phyloP scores from a whole-genome alignment of 129 eudicot species.

The Flaveria brownii region DNA sequence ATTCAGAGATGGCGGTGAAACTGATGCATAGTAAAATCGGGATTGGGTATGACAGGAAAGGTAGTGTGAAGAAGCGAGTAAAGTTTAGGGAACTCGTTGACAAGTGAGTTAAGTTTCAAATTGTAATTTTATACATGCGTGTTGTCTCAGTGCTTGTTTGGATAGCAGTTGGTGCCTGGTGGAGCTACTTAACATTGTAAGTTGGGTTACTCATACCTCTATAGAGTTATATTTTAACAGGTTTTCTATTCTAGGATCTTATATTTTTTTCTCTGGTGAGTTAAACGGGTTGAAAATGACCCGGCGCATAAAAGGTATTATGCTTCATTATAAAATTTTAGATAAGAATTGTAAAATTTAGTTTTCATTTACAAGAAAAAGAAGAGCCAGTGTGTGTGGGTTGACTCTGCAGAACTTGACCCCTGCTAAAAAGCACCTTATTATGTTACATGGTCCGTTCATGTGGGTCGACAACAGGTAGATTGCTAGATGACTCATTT shows the following conservation, averaged over 20 bases:
- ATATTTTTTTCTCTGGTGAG: background rate
- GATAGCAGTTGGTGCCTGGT: background rate
- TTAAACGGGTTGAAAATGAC: background rate
- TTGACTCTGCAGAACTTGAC: no score
- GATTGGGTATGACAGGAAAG: conserved; percentile 82
- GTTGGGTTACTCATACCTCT: background rate
- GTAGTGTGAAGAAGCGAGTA: conserved; percentile 76
- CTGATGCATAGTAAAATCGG: conserved; percentile 95
- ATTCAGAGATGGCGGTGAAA: conserved; percentile 79
- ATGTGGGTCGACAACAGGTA: no score
- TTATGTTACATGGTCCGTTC: no score
- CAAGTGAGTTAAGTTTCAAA: conserved; percentile 33
- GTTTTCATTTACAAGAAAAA: no score
- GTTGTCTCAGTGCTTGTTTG: background rate
- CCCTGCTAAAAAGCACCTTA: no score
- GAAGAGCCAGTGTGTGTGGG: no score
- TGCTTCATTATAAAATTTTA: no score
- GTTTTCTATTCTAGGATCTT: background rate
- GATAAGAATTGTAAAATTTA: no score
- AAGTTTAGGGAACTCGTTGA: conserved; percentile 66
- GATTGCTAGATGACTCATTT: no score
- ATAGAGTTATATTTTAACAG: background rate
- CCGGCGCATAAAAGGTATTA: no score
- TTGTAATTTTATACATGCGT: background rate
- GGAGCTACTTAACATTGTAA: background rate